phyloP scores from a whole-genome alignment of 2,329 filamentous ascomycete species.

The Rhinocladiella similis region DNA sequence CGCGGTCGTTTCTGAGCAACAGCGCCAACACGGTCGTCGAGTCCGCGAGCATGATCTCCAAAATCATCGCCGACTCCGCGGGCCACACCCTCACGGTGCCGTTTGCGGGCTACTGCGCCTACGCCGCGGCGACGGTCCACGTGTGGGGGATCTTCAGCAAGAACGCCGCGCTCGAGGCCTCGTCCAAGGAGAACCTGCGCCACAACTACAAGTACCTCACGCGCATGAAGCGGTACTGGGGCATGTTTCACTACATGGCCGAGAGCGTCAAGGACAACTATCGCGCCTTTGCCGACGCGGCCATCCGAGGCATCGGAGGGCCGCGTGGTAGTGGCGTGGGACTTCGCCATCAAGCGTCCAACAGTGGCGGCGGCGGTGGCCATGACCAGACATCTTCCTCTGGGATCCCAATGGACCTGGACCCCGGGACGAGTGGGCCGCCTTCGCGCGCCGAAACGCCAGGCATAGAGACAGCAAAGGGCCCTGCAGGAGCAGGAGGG shows the following conservation, averaged over 20 bases:
- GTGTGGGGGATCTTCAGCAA: slow-evolving; percentile 89
- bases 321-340: neutral
- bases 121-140: slow-evolving; percentile 91
- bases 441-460: slow-evolving; percentile 19
- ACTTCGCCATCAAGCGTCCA: slow-evolving; percentile 9
- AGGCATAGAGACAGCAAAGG: neutral
- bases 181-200: slow-evolving; percentile 79
- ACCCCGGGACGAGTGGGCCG: slow-evolving; percentile 17
- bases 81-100: slow-evolving; percentile 81
- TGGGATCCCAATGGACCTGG: slow-evolving; percentile 20
- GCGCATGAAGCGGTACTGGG: slow-evolving; percentile 97
- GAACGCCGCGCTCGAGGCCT: slow-evolving; percentile 70
- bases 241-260: slow-evolving; percentile 96
- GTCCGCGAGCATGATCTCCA: slow-evolving; percentile 83
- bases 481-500: neutral
- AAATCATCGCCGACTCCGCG: slow-evolving; percentile 76
- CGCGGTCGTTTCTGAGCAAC: slow-evolving; percentile 74
- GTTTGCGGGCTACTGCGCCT: slow-evolving; percentile 92
- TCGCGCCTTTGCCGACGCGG: slow-evolving; percentile 78
- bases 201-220: slow-evolving; percentile 87
- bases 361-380: neutral
- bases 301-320: slow-evolving; percentile 30
- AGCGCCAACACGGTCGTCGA: slow-evolving; percentile 74
- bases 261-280: slow-evolving; percentile 91
- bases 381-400: no score